Evolutionary conservation across 208 protist species (phyloP).

Genomic region (Porcisia hertigi): DNA sequence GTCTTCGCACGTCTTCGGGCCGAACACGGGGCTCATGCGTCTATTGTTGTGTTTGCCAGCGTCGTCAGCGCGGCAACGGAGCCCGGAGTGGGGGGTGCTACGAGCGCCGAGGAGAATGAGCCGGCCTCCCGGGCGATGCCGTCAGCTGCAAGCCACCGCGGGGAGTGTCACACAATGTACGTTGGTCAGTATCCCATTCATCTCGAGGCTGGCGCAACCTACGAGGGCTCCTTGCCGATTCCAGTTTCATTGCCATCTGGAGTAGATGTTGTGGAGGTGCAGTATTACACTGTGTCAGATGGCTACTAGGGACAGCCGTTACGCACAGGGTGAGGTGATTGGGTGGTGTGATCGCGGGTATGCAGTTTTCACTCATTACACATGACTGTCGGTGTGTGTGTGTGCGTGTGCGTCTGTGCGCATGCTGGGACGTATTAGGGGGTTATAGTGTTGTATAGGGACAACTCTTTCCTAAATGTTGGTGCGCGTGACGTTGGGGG

Average conservation of each 20-base stretch:
- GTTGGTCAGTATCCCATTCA: conserved; percentile 38
- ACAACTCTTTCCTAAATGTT: background rate
- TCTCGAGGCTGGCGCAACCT: conserved; percentile 6
- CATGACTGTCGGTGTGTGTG: background rate
- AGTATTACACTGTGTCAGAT: conserved; percentile 14
- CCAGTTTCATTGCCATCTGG: conserved; percentile 16
- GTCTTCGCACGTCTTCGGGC: conserved; percentile 8
- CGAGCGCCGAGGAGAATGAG: background rate
- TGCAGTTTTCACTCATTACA: background rate
- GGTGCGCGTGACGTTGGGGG: background rate
- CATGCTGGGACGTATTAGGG: too few relatives aligned
- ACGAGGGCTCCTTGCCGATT: conserved; percentile 20
- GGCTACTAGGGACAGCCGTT: conserved; percentile 9
- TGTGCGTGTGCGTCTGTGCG: too few relatives aligned
- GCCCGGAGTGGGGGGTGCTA: background rate
- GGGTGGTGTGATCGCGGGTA: background rate
- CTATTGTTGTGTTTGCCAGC: conserved; percentile 37
- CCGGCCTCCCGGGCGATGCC: background rate
- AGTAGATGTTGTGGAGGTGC: conserved; percentile 13
- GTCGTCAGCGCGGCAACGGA: conserved; percentile 1
- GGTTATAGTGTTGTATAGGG: too few relatives aligned
- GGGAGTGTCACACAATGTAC: conserved; percentile 24
- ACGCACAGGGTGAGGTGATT: background rate
- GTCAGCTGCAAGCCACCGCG: background rate
- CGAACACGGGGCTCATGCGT: conserved; percentile 2